Percentiles rank a stretch among this genome's conserved stretches.
Conservation (phyloP, 1,284 basidiomycete species). For the Leccinum fuscescens region DNA sequence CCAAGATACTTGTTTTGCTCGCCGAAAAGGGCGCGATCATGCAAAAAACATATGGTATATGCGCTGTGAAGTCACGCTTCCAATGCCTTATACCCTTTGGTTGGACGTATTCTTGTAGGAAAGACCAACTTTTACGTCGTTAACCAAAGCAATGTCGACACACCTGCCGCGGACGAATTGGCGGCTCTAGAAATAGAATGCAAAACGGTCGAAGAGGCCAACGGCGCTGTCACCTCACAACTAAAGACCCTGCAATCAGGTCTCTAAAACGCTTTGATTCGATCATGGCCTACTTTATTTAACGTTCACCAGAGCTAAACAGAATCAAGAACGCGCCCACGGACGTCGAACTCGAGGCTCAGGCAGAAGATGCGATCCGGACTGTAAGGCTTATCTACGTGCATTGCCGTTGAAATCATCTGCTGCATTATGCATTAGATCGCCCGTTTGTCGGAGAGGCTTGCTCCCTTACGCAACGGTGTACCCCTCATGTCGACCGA, state of each 20-base stretch:
- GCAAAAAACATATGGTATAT: slow-evolving; percentile 75
- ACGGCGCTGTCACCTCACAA: slow-evolving; percentile 51
- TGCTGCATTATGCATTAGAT: slow-evolving; percentile 45
- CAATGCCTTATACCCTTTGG: neutral
- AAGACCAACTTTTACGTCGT: slow-evolving; percentile 84
- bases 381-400: slow-evolving; percentile 37
- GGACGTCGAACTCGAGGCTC: slow-evolving; percentile 58
- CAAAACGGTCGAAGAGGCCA: slow-evolving; percentile 57
- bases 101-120: slow-evolving; percentile 41
- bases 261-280: slow-evolving; percentile 1
- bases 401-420: slow-evolving; percentile 4
- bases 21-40: slow-evolving; percentile 75
- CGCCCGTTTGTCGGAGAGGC: slow-evolving; percentile 43
- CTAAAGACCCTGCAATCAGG: slow-evolving; percentile 34
- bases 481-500: slow-evolving; percentile 63
- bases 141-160: slow-evolving; percentile 65
- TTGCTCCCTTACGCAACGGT: slow-evolving; percentile 67
- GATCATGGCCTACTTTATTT: neutral
- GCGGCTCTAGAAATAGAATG: slow-evolving; percentile 55
- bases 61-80: neutral
- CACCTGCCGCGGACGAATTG: slow-evolving; percentile 57
- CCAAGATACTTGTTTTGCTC: slow-evolving; percentile 76
- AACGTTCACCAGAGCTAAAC: slow-evolving; percentile 52
- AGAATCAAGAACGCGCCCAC: slow-evolving; percentile 65
- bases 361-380: slow-evolving; percentile 44